A percentile compares a stretch with the other conserved stretches of the same genome.
Conservation (phyloP, 176 grass and related monocot species). For the Phoenix roebelenii region DNA sequence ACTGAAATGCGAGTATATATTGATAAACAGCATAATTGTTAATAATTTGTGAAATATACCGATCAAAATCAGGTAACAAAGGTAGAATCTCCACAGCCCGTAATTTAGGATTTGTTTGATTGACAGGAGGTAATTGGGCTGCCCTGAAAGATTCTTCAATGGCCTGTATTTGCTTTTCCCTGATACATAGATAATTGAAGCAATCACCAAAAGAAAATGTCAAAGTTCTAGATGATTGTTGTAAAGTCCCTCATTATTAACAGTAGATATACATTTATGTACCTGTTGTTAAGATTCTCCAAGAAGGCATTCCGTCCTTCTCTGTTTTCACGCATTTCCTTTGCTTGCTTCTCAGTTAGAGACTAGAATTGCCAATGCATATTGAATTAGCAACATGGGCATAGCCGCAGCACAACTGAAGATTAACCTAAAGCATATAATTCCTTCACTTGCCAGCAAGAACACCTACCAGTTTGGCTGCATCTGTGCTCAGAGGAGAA, state of each 20-base stretch:
- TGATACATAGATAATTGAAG: slow-evolving; percentile 28
- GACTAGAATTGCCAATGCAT: slow-evolving; percentile 36
- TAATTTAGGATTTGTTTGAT: slow-evolving; percentile 83
- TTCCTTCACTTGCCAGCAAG: background rate
- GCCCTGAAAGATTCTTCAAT: slow-evolving; percentile 90
- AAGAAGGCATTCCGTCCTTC: slow-evolving; percentile 60
- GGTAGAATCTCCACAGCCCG: slow-evolving; percentile 66
- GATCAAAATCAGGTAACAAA: slow-evolving; percentile 81
- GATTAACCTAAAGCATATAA: too few relatives aligned
- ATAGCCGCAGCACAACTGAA: too few relatives aligned
- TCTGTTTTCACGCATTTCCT: slow-evolving; percentile 88
- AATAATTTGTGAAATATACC: slow-evolving; percentile 29
- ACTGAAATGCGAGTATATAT: too few relatives aligned
- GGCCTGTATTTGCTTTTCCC: slow-evolving; percentile 88
- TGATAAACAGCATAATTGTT: too few relatives aligned
- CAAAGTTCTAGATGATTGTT: background rate
- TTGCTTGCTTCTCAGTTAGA: slow-evolving; percentile 95
- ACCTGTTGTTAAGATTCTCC: slow-evolving; percentile 88
- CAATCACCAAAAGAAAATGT: slow-evolving; percentile 17
- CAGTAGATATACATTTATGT: background rate
- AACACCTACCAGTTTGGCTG: slow-evolving; percentile 64
- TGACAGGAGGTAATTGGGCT: slow-evolving; percentile 71
- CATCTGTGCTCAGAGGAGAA: slow-evolving; percentile 81
- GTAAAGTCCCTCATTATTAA: background rate
- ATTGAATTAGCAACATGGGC: too few relatives aligned